Evolutionary conservation across 176 grass and related monocot species (phyloP), one percentile per base, ranked within the genome.

Genomic region (Lolium rigidum): DNA sequence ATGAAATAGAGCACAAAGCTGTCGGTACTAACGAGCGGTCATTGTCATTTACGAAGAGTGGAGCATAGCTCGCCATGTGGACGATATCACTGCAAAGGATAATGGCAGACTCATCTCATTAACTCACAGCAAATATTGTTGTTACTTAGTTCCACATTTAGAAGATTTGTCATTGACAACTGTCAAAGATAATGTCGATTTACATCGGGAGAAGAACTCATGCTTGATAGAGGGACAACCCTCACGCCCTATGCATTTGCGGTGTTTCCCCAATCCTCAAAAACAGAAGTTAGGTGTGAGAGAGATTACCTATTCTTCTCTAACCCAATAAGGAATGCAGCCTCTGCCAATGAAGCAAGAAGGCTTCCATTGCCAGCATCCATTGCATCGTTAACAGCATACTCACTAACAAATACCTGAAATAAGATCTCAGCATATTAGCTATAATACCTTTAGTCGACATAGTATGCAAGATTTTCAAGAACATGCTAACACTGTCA

Each of bases 341-440:
- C 94, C 66, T 97, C 94, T 66, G 82, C 92, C 73, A 97, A 28
- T 44, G 94, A 86, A 80, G 90, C 94, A 76, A 97, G 31, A 50
- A 97, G 88, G 60, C 58, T 97, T 85, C 84, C 90, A 4, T 35
- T 94, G 43, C 94, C 92, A 20, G 84, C 89, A 91, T 95, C 91
- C 12, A 4, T 67, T 83, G 57, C 69, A 28, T 39, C 82, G 56
- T 3, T 20, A 60, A 89, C 92, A 62, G 90, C 92, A 79, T 92
- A 97, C 49, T 97, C 94, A 78, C 88, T 97, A 10, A 97, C 92
- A 87, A 97, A 97, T 74, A 85, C 92, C 92, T 94, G 87, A 15
- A 70, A 18, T 41, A 6, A 69, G 15, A 69, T 68, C 7, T 5
- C 44, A 46, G 44, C 44, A 46, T 9, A 46, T 46, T 46, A 9